These are phyloP conservation scores for Sergeia podlipaevii DNA, from an alignment of 208 protist genomes.

Conservation along the genomic window DNA sequence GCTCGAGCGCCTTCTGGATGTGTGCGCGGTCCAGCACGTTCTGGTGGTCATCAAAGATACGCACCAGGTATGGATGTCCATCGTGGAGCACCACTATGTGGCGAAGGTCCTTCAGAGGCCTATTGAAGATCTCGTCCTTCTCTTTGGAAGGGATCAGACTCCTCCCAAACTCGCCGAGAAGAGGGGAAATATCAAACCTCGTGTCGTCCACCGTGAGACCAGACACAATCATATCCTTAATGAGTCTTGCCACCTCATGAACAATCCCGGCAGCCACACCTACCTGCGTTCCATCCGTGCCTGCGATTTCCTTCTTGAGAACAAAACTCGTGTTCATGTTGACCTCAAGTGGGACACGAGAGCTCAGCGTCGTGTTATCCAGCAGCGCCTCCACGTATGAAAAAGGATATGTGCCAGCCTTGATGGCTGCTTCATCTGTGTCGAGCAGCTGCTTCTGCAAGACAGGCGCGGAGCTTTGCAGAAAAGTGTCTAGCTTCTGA, in stretches of 20 bases:
- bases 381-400: constrained; percentile 71
- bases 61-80: constrained; percentile 66
- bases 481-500: constrained; percentile 62
- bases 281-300: constrained; percentile 47
- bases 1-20: constrained; percentile 67
- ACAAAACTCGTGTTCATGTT: constrained; percentile 70
- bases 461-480: constrained; percentile 31
- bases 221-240: constrained; percentile 25
- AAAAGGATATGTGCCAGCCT: constrained; percentile 39
- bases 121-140: constrained; percentile 47
- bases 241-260: constrained; percentile 58
- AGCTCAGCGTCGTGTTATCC: constrained; percentile 39
- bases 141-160: constrained; percentile 70
- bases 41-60: constrained; percentile 63
- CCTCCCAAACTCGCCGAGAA: constrained; percentile 67
- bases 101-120: constrained; percentile 54
- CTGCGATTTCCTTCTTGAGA: constrained; percentile 31
- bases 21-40: constrained; percentile 30
- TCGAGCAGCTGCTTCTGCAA: constrained; percentile 72
- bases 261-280: constrained; percentile 60
- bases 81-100: constrained; percentile 86
- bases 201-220: constrained; percentile 31
- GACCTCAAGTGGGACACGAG: constrained; percentile 61
- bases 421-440: constrained; percentile 39
- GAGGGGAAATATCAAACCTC: constrained; percentile 52